phyloP scores from a whole-genome alignment of 768 basidiomycete species.

The Suillus occidentalis region DNA sequence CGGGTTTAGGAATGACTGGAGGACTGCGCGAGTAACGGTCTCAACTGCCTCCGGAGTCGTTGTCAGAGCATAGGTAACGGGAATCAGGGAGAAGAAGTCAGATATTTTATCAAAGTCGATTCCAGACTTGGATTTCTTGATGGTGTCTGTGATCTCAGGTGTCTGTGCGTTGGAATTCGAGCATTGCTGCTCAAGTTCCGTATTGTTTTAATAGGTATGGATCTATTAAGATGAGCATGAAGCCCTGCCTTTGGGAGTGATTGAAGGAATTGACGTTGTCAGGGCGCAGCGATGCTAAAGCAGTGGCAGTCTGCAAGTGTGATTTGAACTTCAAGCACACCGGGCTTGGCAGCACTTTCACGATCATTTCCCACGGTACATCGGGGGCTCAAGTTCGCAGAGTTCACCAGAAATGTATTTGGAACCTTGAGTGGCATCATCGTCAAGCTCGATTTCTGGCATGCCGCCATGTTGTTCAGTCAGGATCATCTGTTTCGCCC shows the following conservation, averaged over 20 bases:
- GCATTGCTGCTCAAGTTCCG: conserved; percentile 41
- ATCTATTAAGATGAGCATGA: conserved; percentile 85
- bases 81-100: conserved; percentile 77
- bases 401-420: too few relatives aligned
- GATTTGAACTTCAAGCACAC: too few relatives aligned
- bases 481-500: too few relatives aligned
- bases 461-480: too few relatives aligned
- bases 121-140: conserved; percentile 40
- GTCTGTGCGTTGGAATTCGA: not conserved
- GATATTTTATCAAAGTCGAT: conserved; percentile 50
- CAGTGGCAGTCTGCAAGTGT: conserved; percentile 37
- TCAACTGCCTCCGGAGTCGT: conserved; percentile 55
- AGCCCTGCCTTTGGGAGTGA: conserved; percentile 78
- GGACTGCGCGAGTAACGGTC: conserved; percentile 62
- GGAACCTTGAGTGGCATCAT: too few relatives aligned
- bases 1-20: conserved; percentile 55
- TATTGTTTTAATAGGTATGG: conserved; percentile 66
- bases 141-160: conserved; percentile 34
- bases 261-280: conserved; percentile 55
- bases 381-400: too few relatives aligned
- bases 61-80: conserved; percentile 77
- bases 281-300: conserved; percentile 52
- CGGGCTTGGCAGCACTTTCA: too few relatives aligned
- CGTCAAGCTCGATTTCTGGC: too few relatives aligned
- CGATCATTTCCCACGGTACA: too few relatives aligned